Evolutionary conservation across 2,329 filamentous ascomycete species (phyloP), one percentile per base, ranked within the genome.

Genomic region (Cytospora piceicola): DNA sequence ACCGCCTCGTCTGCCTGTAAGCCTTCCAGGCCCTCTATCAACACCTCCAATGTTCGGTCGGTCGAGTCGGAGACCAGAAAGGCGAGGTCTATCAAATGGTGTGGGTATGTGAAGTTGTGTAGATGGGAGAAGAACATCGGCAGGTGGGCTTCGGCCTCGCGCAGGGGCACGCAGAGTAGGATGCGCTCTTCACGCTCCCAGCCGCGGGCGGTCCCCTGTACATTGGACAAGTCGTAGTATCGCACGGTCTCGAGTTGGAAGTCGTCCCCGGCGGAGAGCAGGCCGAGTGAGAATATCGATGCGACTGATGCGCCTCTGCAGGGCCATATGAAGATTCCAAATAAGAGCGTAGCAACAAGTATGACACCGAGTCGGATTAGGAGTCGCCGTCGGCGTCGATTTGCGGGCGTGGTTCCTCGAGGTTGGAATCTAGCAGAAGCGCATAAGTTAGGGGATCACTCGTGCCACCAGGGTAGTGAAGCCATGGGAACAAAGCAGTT

Each of bases 81-180:
- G 7, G 95, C 95, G 56, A 99, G 85, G 76, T 99, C 95, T 75
- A 99, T 96, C 59, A 99, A 85, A 75, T 96, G 91, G 77, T 99
- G 95, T 0, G 95, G 95, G 75, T 99, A 99, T 22, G 95, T 99
- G 71, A 99, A 90, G 79, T 99, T 99, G 71, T 89, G 89, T 66
- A 99, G 84, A 76, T 99, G 96, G n/a, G 91, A 90, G 80, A 99
- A 99, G 85, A 99, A 98, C 94, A 99, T 98, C 68, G 90, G 87
- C 58, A 99, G 80, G 83, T 99, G 95, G 30, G 92, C 85, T 74
- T 96, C 89, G 55, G 95, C 95, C 77, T 99, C 96, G 77, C 95
- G 88, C 63, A 99, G 85, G 54, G 95, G 95, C 20, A 96, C 95
- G 77, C 95, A 98, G 65, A 99, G 86, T 36, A 99, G 83, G 71